Evolutionary conservation across 2,329 filamentous ascomycete species (phyloP), one percentile per base, ranked within the genome.

Genomic region (Beauveria varroae): DNA sequence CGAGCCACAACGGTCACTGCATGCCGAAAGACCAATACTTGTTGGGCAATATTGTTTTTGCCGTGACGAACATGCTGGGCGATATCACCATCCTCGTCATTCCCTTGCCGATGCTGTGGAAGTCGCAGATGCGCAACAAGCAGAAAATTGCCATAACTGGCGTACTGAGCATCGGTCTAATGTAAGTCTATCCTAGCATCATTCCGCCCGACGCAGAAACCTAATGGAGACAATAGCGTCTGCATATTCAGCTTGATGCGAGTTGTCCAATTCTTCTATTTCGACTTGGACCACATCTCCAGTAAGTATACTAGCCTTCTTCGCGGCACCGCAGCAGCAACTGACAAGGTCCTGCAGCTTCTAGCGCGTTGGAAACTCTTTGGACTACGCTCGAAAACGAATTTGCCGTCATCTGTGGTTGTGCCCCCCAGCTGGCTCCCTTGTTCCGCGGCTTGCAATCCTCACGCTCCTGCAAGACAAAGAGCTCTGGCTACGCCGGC

Each of bases 321-420:
- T 22, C 3, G 41, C 16, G 20, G 8, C 24, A 51, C 37, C 47
- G 14, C 22, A 14, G 26, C 20, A 12, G 12, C 24, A 12, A 9
- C 51, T 61, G 30, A 61, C 50, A 54, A 30, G 5, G 10, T 28
- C 9, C 22, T 37, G 24, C 37, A 62, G 60, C 49, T 14, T 62
- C 60, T 12, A 62, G 40, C 22, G 50, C 34, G 1, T 43, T 62
- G 14, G 60, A 62, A 24, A 59, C 40, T 28, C 40, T 62, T 10
- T 62, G 54, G 54, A 54, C 55, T 22, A 47, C 57, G 10, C 55
- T 62, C n/a, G 60, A 62, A 34, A 62, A 62, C 49, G 60, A 62
- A 30, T 55, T 62, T 30, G 44, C 60, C 54, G 54, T 62, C 20
- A 59, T 62, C 47, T 62, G 60, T n/a, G 60, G 60, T 18, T 62